Base-by-base conservation (phyloP, 305 asterid genomes). In the Andrographis paniculata region DNA sequence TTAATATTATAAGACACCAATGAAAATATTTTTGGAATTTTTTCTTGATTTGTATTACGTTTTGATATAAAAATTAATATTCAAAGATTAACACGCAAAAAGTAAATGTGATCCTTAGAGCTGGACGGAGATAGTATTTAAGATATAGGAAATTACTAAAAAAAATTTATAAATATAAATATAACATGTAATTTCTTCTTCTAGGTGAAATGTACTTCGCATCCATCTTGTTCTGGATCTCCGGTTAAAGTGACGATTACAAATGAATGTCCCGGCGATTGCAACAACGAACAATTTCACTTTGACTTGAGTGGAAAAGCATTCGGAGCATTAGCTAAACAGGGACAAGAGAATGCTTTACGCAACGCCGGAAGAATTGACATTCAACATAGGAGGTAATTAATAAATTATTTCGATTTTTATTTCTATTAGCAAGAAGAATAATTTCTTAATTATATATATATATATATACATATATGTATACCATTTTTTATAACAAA, bases 241-340 rank as follows among this genome's bases (percentile, higher is more conserved):
- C 73, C 85, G 2, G 62, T 80, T 13, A 74, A 45, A 0, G 70
- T 80, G 37, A 76, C 74, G 14, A 66, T 76, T 15, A 76, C 85
- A 1, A 79, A 80, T 56, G 47, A 56, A n/a, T 76, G 85, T 35
- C 82, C 72, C 0, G 82, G 76, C 52, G n/a, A n/a, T n/a, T 66
- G 67, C 55, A 17, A 56, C 65, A 27, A 55, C 3, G 78, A 71
- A 5, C 48, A 61, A 2, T 48, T 52, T 45, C 85, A 76, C 65
- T 80, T 80, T 33, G 91, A 80, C 45, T 44, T 80, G 22, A 80
- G 91, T 50, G 82, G 82, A 27, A 66, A 75, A 53, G 67, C 85
- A 12, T 71, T 76, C 28, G 76, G 73, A 36, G 56, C 51, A 48
- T 56, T 76, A 68, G 85, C 91, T 0, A 42, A 42, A 1, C 40